Base-by-base conservation (phyloP, 306 rosid species). In the Cucumis hystrix region DNA sequence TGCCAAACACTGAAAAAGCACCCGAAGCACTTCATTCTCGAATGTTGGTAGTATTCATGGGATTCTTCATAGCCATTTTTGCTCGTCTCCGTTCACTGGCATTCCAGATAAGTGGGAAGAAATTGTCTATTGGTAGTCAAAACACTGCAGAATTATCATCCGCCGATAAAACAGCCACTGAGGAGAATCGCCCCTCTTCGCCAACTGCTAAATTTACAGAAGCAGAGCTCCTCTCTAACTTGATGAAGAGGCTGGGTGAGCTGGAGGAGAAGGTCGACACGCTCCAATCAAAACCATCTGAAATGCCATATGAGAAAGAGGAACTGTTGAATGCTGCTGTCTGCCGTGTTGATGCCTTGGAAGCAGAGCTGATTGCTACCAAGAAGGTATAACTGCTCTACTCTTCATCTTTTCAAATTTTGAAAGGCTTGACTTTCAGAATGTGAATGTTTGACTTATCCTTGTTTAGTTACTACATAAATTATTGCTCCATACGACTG, bases 241-340 rank as follows among this genome's bases (percentile, higher is more conserved):
- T 91, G 82, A 80, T 86, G 79, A 88, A 86, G 80, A 89, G 90
- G 88, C 86, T 95, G 59, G 89, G 88, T 37, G 93, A 89, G 80
- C 97, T 95, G 69, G 99, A 95, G 85, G 93, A 88, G 86, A 95
- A 90, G 90, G 96, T 95, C 51, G 81, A 72, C 60, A 78, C 84
- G 5, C 97, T 95, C 76, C 91, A 90, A 83, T 86, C 97, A 63
- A 95, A 92, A 89, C 97, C 99, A 74, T 90, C 97, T 35, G 85
- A 81, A 86, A 90, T 95, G 99, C 99, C 99, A 61, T 73, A 79
- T 69, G 97, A 95, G 82, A 95, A 92, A 84, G 97, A 76, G 74
- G 99, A 95, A 85, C 83, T 95, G 88, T 89, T 95, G 81, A 92
- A 95, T 88, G 99, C 97, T 75, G 99, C 99, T 78, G 99, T 95